phyloP scores from a whole-genome alignment of 2,329 filamentous ascomycete genomes.

The Massarina eburnea region DNA sequence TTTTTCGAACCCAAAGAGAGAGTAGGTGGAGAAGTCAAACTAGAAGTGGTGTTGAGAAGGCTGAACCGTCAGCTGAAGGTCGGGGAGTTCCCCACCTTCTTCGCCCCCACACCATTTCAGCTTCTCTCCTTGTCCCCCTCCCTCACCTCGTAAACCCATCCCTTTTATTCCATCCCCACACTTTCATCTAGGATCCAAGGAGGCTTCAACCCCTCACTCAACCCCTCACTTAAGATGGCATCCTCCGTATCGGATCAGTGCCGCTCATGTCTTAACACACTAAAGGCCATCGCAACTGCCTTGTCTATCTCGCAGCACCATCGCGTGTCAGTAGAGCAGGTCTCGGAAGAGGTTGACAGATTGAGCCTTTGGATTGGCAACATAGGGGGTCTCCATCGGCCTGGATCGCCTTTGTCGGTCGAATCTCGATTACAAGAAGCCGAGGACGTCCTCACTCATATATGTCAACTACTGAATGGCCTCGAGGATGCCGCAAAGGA shows the following conservation, averaged over 20 bases:
- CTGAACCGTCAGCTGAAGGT: neutral
- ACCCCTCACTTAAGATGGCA: neutral
- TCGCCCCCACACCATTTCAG: constrained; percentile 1
- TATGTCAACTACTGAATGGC: constrained; percentile 13
- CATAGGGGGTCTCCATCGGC: constrained; percentile 17
- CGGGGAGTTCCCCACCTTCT: neutral
- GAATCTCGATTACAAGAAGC: constrained; percentile 19
- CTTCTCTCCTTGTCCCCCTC: neutral
- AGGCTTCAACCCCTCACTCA: neutral
- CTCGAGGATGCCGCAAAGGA: constrained; percentile 11
- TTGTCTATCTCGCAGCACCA: constrained; percentile 2
- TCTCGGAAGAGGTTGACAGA: constrained; percentile 15
- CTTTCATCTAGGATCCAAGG: neutral
- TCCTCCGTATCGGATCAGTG: constrained; percentile 13
- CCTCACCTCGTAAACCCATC: too few species aligned
- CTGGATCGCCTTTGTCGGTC: constrained; percentile 13
- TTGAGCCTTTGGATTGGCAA: constrained; percentile 21
- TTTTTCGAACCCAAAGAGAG: neutral
- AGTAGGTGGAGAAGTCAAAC: too few species aligned
- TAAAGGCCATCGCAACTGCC: constrained; percentile 7
- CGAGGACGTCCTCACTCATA: constrained; percentile 11
- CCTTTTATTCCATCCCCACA: too few species aligned
- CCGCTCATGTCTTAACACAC: constrained; percentile 3
- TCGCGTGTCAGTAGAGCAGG: neutral
- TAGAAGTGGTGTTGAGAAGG: neutral